Base-by-base conservation (phyloP, 257 asterid species). In the Solanum virginianum region DNA sequence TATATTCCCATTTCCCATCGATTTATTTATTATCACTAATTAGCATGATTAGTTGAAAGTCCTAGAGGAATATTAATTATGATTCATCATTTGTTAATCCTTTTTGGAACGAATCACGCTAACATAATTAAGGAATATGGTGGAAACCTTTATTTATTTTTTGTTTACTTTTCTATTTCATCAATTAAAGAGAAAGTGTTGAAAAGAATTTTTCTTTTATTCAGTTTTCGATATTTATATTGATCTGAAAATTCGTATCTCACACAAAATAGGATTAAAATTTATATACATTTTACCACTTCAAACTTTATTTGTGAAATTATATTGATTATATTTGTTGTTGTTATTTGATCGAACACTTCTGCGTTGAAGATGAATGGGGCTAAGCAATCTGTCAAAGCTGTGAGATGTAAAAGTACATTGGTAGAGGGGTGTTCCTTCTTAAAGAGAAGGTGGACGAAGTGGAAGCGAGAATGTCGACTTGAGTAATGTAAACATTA, bases 41-140 rank as follows among this genome's bases (percentile, higher is more conserved):
- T 66, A 77, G 39, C 63, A 51, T 77, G 82, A 77, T 77, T 77
- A 77, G 57, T 14, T 17, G 56, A 51, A 53, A 53, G 63, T 26
- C 47, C 24, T 51, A 24, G 57, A 77, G 47, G 49, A 79, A 53
- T 79, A 53, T 53, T 79, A 77, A 53, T 54, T 53, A 79, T 53
- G 83, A 79, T 54, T 79, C 16, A 79, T 79, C 22, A 79, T 79
- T 77, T 39, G 24, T 68, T 17, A 68, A 68, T 68, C 77, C 49
- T 36, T 68, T 68, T 68, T 16, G 77, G 77, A 68, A 68, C 3
- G 22, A 68, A 68, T 68, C 82, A 77, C 82, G 82, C 63, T 0
- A 77, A 51, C 63, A 77, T 77, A 51, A 77, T 77, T 77, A 77
- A 24, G 47, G 63, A 77, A 77, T 26, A 79, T 51, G 16, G 47